These are phyloP conservation scores for Psidium friedrichsthalianum DNA, from an alignment of 345 rosid species.

Conservation along the genomic window DNA sequence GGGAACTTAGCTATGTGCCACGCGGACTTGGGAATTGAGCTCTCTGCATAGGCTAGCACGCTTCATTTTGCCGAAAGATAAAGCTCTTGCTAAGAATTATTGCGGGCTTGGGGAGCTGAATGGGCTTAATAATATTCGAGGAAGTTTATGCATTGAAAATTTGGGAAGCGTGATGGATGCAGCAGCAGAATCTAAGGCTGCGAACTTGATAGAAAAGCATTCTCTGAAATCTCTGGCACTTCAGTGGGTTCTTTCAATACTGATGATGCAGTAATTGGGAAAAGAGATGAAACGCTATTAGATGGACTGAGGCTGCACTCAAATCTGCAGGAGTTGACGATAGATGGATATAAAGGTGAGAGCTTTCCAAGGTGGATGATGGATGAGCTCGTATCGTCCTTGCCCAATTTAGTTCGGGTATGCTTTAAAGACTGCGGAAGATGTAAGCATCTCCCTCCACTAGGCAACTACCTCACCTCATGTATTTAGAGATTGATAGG, in stretches of 20 bases:
- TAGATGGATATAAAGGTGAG: rapidly evolving
- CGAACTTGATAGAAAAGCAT: not conserved
- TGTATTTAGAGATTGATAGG: no score
- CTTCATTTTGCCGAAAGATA: not conserved
- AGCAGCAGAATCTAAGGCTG: not conserved
- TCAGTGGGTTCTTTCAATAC: rapidly evolving
- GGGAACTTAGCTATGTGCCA: not conserved
- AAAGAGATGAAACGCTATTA: not conserved
- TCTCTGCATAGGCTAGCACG: not conserved
- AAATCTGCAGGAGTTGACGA: not conserved
- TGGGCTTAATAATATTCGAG: not conserved
- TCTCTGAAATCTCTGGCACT: not conserved
- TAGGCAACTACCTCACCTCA: no score
- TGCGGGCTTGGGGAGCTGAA: not conserved
- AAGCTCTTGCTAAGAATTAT: not conserved
- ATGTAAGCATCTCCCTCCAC: not conserved
- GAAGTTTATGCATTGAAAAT: not conserved
- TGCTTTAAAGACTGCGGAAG: not conserved
- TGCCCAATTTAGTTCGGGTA: not conserved
- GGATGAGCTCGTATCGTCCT: not conserved
- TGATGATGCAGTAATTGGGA: not conserved
- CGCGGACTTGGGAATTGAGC: not conserved
- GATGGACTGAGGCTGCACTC: not conserved
- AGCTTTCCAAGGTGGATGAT: not conserved
- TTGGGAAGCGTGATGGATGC: not conserved